Evolutionary conservation across 2,329 filamentous ascomycete genomes (phyloP).

Genomic region (Aspergillus ochraceoroseus): DNA sequence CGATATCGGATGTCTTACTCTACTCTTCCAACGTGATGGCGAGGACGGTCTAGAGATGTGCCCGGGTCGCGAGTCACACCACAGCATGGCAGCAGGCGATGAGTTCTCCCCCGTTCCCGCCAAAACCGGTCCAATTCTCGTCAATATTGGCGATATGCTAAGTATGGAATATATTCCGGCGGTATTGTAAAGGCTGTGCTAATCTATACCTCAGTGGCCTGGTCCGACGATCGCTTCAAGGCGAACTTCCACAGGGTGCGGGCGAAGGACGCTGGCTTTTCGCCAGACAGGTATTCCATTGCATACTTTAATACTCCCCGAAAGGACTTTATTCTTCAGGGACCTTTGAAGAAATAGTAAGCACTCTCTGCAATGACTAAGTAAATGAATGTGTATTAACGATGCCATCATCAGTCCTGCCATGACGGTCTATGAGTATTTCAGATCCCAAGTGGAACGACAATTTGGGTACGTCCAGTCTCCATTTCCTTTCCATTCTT

Average conservation of each 20-base stretch:
- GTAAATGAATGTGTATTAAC: not conserved
- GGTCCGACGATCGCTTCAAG: constrained; percentile 11
- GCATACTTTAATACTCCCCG: constrained; percentile 8
- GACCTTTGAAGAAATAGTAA: constrained; percentile 10
- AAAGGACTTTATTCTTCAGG: constrained; percentile 5
- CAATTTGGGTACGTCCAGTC: too few relatives aligned
- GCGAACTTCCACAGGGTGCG: constrained; percentile 11
- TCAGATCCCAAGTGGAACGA: not conserved
- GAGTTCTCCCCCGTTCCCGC: constrained; percentile 15
- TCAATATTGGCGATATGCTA: constrained; percentile 20
- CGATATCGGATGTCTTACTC: constrained; percentile 12
- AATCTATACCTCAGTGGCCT: constrained; percentile 6
- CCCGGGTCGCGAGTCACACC: constrained; percentile 5
- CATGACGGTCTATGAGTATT: constrained; percentile 5
- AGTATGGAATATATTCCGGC: constrained; percentile 14
- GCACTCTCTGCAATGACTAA: not conserved
- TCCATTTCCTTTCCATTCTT: too few relatives aligned
- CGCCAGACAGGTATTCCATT: constrained; percentile 8
- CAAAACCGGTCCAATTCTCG: constrained; percentile 16
- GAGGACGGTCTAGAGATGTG: constrained; percentile 12
- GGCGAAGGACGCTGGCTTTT: constrained; percentile 4
- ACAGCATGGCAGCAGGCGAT: constrained; percentile 11
- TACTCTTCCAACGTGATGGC: constrained; percentile 10
- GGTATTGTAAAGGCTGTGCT: too few relatives aligned
- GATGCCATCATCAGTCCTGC: not conserved